Evolutionary conservation across 2,329 filamentous ascomycete genomes (phyloP).

Genomic region (Phaeoacremonium minimum): DNA sequence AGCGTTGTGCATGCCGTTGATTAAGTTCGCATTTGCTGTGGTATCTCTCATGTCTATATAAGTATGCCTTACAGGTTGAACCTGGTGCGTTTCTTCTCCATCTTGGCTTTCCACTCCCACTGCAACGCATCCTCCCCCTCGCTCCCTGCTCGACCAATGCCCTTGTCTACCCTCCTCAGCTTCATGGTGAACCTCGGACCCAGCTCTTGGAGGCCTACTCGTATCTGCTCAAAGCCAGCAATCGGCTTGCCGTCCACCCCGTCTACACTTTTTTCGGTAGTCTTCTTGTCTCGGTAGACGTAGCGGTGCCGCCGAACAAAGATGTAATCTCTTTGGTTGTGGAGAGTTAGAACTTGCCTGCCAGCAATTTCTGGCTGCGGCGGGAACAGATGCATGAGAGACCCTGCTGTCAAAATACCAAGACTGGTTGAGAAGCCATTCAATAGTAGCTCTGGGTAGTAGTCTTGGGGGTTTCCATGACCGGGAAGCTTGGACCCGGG

Average conservation of each 20-base stretch:
- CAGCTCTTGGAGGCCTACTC: conserved; percentile 84
- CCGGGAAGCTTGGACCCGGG: conserved; percentile 84
- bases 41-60: conserved; percentile 5
- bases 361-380: conserved; percentile 78
- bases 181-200: conserved; percentile 73
- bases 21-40: too few relatives aligned
- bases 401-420: conserved; percentile 78
- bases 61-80: conserved; percentile 81
- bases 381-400: conserved; percentile 79
- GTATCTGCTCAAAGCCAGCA: conserved; percentile 79
- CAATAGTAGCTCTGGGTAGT: conserved; percentile 84
- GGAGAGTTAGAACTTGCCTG: conserved; percentile 83
- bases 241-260: conserved; percentile 78
- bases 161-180: conserved; percentile 84
- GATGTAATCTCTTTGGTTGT: conserved; percentile 95
- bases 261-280: conserved; percentile 81
- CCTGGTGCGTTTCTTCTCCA: conserved; percentile 90
- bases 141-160: conserved; percentile 66
- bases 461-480: conserved; percentile 82
- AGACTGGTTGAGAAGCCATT: conserved; percentile 95
- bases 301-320: conserved; percentile 90
- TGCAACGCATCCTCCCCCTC: conserved; percentile 72
- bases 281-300: conserved; percentile 83
- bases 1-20: too few relatives aligned
- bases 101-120: conserved; percentile 94